Conservation (phyloP, 495 filamentous ascomycete genomes). For the Talaromyces borbonicus region DNA sequence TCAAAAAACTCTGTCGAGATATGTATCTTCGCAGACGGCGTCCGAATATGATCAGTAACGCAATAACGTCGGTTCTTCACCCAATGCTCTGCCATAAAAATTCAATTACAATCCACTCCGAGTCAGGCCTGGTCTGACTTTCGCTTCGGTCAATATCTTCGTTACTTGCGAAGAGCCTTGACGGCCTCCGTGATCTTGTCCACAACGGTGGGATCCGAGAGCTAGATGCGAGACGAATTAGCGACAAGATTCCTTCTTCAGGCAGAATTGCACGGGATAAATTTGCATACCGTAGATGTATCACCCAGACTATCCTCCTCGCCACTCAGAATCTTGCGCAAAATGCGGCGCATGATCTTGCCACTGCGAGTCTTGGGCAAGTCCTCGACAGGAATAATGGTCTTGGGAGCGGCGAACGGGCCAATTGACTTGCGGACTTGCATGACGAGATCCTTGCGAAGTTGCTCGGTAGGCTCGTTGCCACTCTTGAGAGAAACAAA, state of each 20-base stretch:
- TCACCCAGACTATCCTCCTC: constrained; percentile 97
- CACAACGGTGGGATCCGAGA: constrained; percentile 84
- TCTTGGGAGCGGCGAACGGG: constrained; percentile 94
- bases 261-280: not conserved
- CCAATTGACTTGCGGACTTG: constrained; percentile 97
- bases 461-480: constrained; percentile 65
- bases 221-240: constrained; percentile 32
- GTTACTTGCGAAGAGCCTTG: constrained; percentile 48
- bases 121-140: not conserved
- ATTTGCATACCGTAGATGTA: constrained; percentile 75
- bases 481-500: constrained; percentile 91
- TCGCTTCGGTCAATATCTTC: not conserved
- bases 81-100: no score
- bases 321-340: constrained; percentile 91
- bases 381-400: constrained; percentile 79
- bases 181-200: constrained; percentile 80
- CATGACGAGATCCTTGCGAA: constrained; percentile 84
- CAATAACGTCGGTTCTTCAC: no score
- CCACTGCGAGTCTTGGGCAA: constrained; percentile 93
- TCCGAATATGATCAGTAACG: no score
- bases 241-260: not conserved
- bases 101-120: no score
- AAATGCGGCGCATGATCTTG: constrained; percentile 97
- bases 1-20: no score
- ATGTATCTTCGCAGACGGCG: no score